These are phyloP conservation scores for Hamigera avellanea DNA, from an alignment of 495 filamentous ascomycete genomes.

Conservation along the genomic window DNA sequence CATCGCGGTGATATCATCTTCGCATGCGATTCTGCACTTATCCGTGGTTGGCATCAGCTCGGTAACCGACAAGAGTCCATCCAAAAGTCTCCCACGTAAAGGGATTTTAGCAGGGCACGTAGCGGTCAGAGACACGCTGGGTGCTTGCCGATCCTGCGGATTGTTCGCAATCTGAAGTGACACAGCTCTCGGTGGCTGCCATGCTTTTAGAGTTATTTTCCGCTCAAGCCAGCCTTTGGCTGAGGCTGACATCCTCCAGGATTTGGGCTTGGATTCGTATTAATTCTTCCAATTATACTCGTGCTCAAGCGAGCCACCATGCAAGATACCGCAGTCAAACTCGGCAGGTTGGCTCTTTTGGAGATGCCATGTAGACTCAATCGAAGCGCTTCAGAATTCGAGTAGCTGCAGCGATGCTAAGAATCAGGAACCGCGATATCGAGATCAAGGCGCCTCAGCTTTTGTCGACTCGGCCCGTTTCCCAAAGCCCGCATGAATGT, in stretches of 20 bases:
- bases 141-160: slow-evolving; percentile 5
- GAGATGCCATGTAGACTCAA: too few species aligned
- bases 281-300: not conserved
- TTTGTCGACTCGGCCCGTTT: too few species aligned
- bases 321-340: not conserved
- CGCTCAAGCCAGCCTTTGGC: not conserved
- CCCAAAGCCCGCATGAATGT: too few species aligned
- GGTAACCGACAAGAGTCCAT: too few species aligned
- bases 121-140: slow-evolving; percentile 4
- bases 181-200: slow-evolving; percentile 20
- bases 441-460: too few species aligned
- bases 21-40: slow-evolving; percentile 9
- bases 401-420: too few species aligned
- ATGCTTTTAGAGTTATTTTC: slow-evolving; percentile 14
- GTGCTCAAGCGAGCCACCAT: not conserved
- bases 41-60: slow-evolving; percentile 3
- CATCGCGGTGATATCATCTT: slow-evolving; percentile 7
- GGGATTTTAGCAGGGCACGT: not conserved
- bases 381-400: too few species aligned
- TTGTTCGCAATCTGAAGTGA: slow-evolving; percentile 9
- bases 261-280: not conserved
- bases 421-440: too few species aligned
- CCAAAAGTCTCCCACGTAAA: not conserved
- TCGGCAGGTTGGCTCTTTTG: too few species aligned
- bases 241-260: not conserved